Conservation (phyloP, 2,329 filamentous ascomycete genomes). For the Scedosporium dehoogii region DNA sequence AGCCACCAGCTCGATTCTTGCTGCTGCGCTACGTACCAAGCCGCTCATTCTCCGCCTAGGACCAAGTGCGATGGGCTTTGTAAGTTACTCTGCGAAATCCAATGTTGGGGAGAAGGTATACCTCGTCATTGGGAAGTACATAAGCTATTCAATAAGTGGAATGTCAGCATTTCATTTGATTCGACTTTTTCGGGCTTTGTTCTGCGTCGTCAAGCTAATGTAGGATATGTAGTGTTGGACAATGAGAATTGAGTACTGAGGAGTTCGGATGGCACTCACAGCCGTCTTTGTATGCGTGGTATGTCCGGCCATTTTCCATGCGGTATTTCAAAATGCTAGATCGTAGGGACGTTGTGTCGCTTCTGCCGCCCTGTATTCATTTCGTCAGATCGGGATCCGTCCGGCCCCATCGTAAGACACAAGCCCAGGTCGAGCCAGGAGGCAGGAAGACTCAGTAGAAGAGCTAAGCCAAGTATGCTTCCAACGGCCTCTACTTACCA, state of each 20-base stretch:
- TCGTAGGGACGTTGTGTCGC: constrained; percentile 13
- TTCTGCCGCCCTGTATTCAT: background rate
- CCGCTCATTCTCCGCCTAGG: constrained; percentile 14
- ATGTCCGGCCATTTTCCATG: constrained; percentile 18
- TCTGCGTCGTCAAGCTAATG: too few relatives aligned
- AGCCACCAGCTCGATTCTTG: background rate
- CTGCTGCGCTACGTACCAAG: constrained; percentile 8
- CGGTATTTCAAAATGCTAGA: constrained; percentile 15
- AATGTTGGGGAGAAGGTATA: background rate
- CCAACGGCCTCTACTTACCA: background rate
- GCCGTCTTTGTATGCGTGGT: constrained; percentile 20
- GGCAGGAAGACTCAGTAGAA: too few relatives aligned
- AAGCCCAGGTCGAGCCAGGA: too few relatives aligned
- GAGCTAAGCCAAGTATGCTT: too few relatives aligned
- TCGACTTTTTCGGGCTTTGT: too few relatives aligned
- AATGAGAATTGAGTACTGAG: too few relatives aligned
- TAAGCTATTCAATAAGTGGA: background rate
- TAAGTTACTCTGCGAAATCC: background rate
- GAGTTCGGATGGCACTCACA: background rate
- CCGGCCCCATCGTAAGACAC: too few relatives aligned
- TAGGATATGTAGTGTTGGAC: too few relatives aligned
- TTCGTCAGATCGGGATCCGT: background rate
- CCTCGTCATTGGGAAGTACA: constrained; percentile 5
- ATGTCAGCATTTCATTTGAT: too few relatives aligned
- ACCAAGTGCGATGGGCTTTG: too few relatives aligned